Evolutionary conservation across 208 protist species (phyloP), one percentile per base, ranked within the genome.

Genomic region (Leishmania arabica): DNA sequence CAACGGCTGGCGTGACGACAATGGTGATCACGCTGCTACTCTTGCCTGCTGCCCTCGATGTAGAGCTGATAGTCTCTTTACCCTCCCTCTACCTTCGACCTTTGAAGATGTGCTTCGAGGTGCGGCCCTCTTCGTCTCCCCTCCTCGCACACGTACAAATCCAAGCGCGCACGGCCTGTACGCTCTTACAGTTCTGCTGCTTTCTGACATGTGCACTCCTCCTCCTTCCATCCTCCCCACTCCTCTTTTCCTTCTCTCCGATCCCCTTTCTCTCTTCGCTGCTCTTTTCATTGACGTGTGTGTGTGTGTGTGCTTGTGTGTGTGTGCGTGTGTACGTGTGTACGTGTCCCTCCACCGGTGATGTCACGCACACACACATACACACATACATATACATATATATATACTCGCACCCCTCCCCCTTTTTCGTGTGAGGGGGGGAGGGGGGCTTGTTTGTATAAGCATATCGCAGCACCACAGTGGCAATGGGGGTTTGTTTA

Each of bases 401-500:
- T 62, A 34, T 21, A 47, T 42, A 56, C 40, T n/a, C 47, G 9
- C 17, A 1, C 27, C 9, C 17, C 47, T 53, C 45, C 27, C 42
- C 49, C 42, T 37, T 71, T 71, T n/a, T 37, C 17, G 13, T 8
- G 60, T 15, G 60, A 24, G 15, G 27, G 42, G 42, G 6, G 0
- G 2, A 45, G 3, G 51, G 9, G 51, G 37, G 19, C 66, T 19
- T 31, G 19, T 51, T 51, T 51, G 40, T 19, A 13, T 49, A 45
- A 34, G 24, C 27, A 31, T 73, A 40, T 37, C 45, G 34, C 72
- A 34, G 72, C 40, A 47, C 34, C 53, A 76, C 51, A 62, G 31
- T 13, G 31, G 7, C 75, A 31, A 78, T 78, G 75, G 58, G 75
- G 7, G 31, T 68, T 58, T 78, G 58, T 66, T 24, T 78, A 42